Conservation (phyloP, 306 rosid genomes). For the Inga laurina region DNA sequence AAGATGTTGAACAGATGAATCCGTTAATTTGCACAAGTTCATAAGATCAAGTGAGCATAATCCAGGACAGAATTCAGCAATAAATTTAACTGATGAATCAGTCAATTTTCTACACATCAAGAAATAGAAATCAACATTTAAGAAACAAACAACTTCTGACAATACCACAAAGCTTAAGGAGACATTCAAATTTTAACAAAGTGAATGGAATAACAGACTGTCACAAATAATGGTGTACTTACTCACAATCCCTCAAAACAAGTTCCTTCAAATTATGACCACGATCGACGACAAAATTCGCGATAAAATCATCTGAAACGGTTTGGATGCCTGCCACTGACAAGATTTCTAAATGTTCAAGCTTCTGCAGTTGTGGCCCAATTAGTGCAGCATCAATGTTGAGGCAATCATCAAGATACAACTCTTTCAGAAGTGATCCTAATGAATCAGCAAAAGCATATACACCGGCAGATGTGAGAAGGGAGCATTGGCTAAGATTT, state of each 20-base stretch:
- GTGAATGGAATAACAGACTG: neutral
- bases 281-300: slow-evolving; percentile 39
- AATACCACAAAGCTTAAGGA: slow-evolving; percentile 8
- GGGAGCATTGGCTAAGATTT: slow-evolving; percentile 87
- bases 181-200: slow-evolving; percentile 28
- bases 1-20: slow-evolving; percentile 62
- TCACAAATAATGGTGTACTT: slow-evolving; percentile 37
- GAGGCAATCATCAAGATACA: slow-evolving; percentile 75
- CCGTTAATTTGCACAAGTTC: slow-evolving; percentile 60
- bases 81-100: slow-evolving; percentile 61
- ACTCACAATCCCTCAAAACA: slow-evolving; percentile 73
- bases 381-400: slow-evolving; percentile 45
- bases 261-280: slow-evolving; percentile 79
- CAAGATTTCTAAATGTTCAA: slow-evolving; percentile 67
- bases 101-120: slow-evolving; percentile 70
- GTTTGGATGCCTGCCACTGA: slow-evolving; percentile 67
- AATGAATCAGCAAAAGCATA: slow-evolving; percentile 55
- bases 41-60: slow-evolving; percentile 60
- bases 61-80: slow-evolving; percentile 62
- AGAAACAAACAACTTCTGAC: neutral
- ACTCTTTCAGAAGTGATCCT: slow-evolving; percentile 67
- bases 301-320: slow-evolving; percentile 57
- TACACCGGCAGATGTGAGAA: slow-evolving; percentile 63
- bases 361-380: slow-evolving; percentile 53
- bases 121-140: slow-evolving; percentile 24